Evolutionary conservation across 257 asterid species (phyloP), one percentile per base, ranked within the genome.

Genomic region (Eustoma russellianum): DNA sequence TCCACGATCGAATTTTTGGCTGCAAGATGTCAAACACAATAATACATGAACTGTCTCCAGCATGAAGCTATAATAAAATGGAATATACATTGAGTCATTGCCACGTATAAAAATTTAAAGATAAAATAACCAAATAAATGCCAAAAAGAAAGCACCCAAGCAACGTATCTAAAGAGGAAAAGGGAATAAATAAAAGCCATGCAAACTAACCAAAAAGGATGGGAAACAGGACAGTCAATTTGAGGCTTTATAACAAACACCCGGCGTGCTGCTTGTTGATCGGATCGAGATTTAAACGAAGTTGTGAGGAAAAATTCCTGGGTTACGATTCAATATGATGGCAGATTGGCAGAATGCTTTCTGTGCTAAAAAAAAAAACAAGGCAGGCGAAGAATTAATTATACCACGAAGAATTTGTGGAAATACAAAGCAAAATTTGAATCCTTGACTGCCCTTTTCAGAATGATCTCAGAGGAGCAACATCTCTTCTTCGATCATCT

Each of bases 391-490:
- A 49, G 44, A 52, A 56, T 61, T 28, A 24, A 24, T 24, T 24
- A 24, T 24, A 24, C 30, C 30, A 24, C 30, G 69, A n/a, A 16
- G 53, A 41, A 55, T 46, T 0, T 5, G 12, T 38, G 43, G 12
- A 38, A 38, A 38, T 8, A 38, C 9, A 38, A 38, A 38, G 43
- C 9, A 7, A 8, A 11, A n/a, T n/a, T 38, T 38, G 43, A 38
- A 38, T 38, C 71, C 70, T 73, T 70, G 83, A 77, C 80, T 74
- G 77, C 85, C 92, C 80, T 77, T 77, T 70, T 66, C 75, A 77
- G 83, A 79, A 80, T 82, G 95, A 83, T 85, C 94, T 85, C 85
- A 88, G 92, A 82, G 88, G 74, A 75, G 66, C 73, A 70, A 72
- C 64, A 61, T 79, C 91, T 80, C 91, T 57, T 75, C 97, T 61